Percentiles rank a stretch among this genome's conserved stretches.
Conservation (phyloP, 2,329 filamentous ascomycete species). For the Ceratocystis harringtonii region DNA sequence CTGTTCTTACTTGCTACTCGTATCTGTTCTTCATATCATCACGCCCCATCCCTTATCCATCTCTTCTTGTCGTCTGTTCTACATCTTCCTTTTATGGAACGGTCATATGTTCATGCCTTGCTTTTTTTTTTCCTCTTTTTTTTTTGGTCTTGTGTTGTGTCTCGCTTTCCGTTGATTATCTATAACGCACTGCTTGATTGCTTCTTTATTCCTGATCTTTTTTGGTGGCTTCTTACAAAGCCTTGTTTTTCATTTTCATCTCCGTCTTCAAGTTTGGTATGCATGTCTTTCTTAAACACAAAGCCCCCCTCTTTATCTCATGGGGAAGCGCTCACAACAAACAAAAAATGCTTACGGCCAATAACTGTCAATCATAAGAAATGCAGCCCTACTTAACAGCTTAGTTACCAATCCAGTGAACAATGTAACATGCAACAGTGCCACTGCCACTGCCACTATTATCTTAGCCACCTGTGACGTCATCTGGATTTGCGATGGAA, state of each 20-base stretch:
- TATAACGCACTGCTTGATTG: background rate
- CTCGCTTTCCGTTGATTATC: slow-evolving; percentile 4
- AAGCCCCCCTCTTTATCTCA: background rate
- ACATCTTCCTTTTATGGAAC: background rate
- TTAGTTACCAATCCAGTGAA: too few species aligned
- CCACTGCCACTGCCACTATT: background rate
- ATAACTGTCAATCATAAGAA: too few species aligned
- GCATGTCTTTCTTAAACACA: background rate
- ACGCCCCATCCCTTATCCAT: background rate
- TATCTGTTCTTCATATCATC: too few species aligned
- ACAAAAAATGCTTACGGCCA: background rate
- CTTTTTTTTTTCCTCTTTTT: background rate
- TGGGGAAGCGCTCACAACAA: background rate
- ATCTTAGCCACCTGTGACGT: background rate
- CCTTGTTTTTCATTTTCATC: background rate
- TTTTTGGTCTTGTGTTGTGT: slow-evolving; percentile 4
- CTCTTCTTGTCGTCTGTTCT: background rate
- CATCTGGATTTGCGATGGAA: background rate
- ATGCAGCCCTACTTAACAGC: too few species aligned
- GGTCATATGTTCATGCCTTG: background rate
- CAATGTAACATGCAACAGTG: too few species aligned
- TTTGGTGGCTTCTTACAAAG: background rate
- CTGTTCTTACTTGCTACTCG: too few species aligned
- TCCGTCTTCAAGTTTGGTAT: slow-evolving; percentile 1
- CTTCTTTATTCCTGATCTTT: background rate